Evolutionary conservation across 2,329 filamentous ascomycete species (phyloP), one percentile per base, ranked within the genome.

Genomic region (Domatiomyces catenatus): DNA sequence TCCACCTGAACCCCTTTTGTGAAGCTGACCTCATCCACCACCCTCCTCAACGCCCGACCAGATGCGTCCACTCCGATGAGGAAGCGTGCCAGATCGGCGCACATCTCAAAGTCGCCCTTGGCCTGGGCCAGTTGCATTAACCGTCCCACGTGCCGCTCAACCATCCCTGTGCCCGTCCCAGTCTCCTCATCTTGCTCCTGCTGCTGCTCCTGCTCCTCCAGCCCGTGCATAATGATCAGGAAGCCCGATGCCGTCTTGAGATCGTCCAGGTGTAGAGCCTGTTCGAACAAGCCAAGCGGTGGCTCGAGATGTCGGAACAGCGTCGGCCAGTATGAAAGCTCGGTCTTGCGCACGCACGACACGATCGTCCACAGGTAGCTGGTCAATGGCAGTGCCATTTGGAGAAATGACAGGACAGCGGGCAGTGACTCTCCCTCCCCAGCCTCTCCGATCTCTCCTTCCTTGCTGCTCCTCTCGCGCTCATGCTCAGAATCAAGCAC

Each of bases 191-290:
- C 64, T 17, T 69, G 64, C 43, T 66, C 63, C 50, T 71, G 69
- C 20, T 77, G 75, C 52, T 69, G 64, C 43, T 66, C 63, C 50
- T 71, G 69, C 20, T 77, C 75, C 52, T 80, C 76, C 54, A 83
- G 75, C 0, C 88, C 93, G 63, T 98, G 90, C 36, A 98, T 72
- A 36, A 98, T 86, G 17, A 98, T 79, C n/a, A 98, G 75, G 65
- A 96, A 98, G 0, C 93, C 92, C 8, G 89, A 90, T 1, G 92
- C 93, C 5, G 92, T 98, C 67, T 96, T 96, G 47, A 98, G 72
- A 3, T 83, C 86, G 2, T 86, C 88, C 50, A 86, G 79, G 57
- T 84, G 80, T 8, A 98, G 71, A 3, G 88, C 90, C 65, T 94
- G 86, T 65, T 98, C 90, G 60, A 98, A 98, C 0, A 98, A 75